phyloP scores from a whole-genome alignment of 1,284 basidiomycete genomes.

The Rhodotorula sp. region DNA sequence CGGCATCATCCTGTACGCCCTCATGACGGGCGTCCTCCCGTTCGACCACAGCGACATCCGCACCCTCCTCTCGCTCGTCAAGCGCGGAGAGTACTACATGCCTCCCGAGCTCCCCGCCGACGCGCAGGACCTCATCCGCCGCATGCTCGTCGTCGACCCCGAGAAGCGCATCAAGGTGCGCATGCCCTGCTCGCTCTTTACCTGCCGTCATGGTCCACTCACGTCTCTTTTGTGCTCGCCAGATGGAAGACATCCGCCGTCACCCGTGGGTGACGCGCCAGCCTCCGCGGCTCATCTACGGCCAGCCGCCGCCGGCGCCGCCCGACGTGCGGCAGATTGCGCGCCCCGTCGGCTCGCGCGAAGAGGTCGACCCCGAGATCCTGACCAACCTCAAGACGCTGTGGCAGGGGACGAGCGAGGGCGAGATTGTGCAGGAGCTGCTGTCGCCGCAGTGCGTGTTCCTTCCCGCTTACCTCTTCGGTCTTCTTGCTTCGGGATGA shows the following conservation, averaged over 20 bases:
- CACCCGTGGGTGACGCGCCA: slow-evolving; percentile 87
- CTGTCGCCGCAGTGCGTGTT: slow-evolving; percentile 54
- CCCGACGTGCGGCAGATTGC: slow-evolving; percentile 71
- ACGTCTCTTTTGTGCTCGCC: slow-evolving; percentile 2
- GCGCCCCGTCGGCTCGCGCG: slow-evolving; percentile 61
- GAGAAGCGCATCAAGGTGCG: slow-evolving; percentile 78
- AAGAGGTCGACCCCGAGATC: slow-evolving; percentile 83
- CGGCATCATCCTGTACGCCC: slow-evolving; percentile 90
- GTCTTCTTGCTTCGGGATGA: background rate
- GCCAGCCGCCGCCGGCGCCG: slow-evolving; percentile 62
- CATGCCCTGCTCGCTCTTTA: slow-evolving; percentile 19
- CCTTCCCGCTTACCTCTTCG: background rate
- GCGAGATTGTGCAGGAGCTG: slow-evolving; percentile 69
- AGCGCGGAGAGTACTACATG: slow-evolving; percentile 77
- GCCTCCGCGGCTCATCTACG: slow-evolving; percentile 57
- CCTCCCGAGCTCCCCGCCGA: slow-evolving; percentile 72
- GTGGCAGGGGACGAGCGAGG: slow-evolving; percentile 76
- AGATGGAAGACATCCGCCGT: slow-evolving; percentile 78
- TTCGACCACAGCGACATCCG: slow-evolving; percentile 87
- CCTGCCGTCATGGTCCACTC: background rate
- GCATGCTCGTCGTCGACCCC: slow-evolving; percentile 86
- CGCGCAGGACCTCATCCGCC: slow-evolving; percentile 77
- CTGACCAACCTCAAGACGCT: slow-evolving; percentile 86
- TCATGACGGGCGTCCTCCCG: slow-evolving; percentile 86
- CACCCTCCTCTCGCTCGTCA: slow-evolving; percentile 78